Evolutionary conservation across 140 eudicot genomes (phyloP).

Genomic region (Flaveria floridana): DNA sequence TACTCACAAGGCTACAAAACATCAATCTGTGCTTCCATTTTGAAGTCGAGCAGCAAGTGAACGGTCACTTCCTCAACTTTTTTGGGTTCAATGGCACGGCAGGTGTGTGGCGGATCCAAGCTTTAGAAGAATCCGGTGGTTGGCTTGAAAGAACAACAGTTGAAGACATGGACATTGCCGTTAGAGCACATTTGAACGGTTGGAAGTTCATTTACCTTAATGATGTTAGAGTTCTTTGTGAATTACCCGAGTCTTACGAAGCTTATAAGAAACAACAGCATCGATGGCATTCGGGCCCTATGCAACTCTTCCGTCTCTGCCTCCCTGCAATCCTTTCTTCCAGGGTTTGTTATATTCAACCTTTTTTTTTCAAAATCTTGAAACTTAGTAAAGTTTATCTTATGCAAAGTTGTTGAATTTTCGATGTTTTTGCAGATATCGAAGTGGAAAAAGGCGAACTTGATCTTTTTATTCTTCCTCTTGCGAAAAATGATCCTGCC

Average conservation of each 20-base stretch:
- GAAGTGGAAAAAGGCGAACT: conserved; percentile 77
- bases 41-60: conserved; percentile 96
- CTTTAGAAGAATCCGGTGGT: conserved; percentile 94
- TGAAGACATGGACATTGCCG: conserved; percentile 96
- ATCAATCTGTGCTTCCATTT: conserved; percentile 89
- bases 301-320: conserved; percentile 89
- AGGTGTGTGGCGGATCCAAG: conserved; percentile 94
- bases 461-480: conserved; percentile 82
- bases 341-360: conserved; percentile 53
- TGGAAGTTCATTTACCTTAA: conserved; percentile 85
- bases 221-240: conserved; percentile 78
- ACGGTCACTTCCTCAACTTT: conserved; percentile 70
- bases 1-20: conserved; percentile 86
- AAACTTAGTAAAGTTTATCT: background rate
- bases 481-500: conserved; percentile 78
- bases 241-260: conserved; percentile 85
- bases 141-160: conserved; percentile 97
- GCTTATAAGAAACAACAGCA: conserved; percentile 92
- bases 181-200: conserved; percentile 82
- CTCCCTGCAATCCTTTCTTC: conserved; percentile 64
- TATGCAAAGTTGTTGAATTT: background rate
- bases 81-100: conserved; percentile 97
- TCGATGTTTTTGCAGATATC: conserved; percentile 60
- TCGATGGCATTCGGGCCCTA: conserved; percentile 98
- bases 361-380: conserved; percentile 9